Evolutionary conservation across 2,329 filamentous ascomycete species (phyloP), one percentile per base, ranked within the genome.

Genomic region (Colletotrichum gloeosporioides): DNA sequence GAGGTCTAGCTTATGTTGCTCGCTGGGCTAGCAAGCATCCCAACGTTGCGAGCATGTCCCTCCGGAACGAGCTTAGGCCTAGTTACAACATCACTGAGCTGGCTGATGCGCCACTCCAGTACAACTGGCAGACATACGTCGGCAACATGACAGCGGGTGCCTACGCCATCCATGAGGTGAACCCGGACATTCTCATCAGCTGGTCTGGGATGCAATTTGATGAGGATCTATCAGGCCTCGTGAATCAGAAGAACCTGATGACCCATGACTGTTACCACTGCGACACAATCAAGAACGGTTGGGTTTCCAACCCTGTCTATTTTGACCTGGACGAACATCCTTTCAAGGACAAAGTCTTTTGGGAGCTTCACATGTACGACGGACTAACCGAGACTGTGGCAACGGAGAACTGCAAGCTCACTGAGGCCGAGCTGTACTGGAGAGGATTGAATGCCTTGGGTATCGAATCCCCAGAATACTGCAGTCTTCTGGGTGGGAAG

Each of bases 391-490:
- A 86, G 80, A 84, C 86, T 77, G 70, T 86, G 32, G 85, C 86
- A 79, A 88, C 87, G 0, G 87, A 85, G 4, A 85, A 82, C 22
- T 89, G 88, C 80, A 83, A 83, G n/a, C 83, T 88, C 73, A 86
- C 89, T 80, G 83, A 88, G 81, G 88, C 88, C 10, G 84, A 83
- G 31, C 81, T 90, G 34, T 90, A 89, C 82, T 85, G 86, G 61
- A 87, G 86, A 71, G 88, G 88, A 3, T 89, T 89, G 83, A 88
- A 89, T 78, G 88, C 83, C 70, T 80, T 87, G 79, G 78, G 83
- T 82, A 80, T 89, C 80, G 80, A 83, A 78, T 70, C 84, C 77
- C 80, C 88, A 78, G 4, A 86, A 81, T 53, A 53, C 44, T 53
- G 44, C 3, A 4, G 4, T 22, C n/a, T 4, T 6, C 2, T 53